A percentile compares a stretch with the other conserved stretches of the same genome.
These are phyloP conservation scores for Nannizzia gypsea DNA, from an alignment of 2,329 filamentous ascomycete genomes.

Conservation along the genomic window DNA sequence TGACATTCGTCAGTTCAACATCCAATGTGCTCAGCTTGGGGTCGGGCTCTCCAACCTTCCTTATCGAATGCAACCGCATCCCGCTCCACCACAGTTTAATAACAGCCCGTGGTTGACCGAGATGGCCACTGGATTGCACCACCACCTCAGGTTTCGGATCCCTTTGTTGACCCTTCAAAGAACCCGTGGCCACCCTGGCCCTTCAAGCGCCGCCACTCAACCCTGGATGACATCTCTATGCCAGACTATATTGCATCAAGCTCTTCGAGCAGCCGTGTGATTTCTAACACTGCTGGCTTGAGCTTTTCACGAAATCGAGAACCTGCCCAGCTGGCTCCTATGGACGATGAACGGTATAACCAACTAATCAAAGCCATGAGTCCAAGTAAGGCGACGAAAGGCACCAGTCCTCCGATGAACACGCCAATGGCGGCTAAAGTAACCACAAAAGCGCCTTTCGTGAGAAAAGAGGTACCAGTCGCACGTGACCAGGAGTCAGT, in stretches of 20 bases:
- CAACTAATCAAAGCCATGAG: slow-evolving; percentile 29
- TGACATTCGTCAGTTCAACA: slow-evolving; percentile 16
- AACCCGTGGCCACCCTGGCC: slow-evolving; percentile 16
- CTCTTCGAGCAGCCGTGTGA: slow-evolving; percentile 29
- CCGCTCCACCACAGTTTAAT: slow-evolving; percentile 18
- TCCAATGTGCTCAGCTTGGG: slow-evolving; percentile 16
- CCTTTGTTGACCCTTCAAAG: slow-evolving; percentile 31
- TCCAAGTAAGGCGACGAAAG: slow-evolving; percentile 22
- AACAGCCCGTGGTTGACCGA: slow-evolving; percentile 13
- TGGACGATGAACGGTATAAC: slow-evolving; percentile 29
- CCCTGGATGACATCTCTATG: slow-evolving; percentile 38
- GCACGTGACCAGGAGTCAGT: slow-evolving; percentile 10
- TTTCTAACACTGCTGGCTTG: slow-evolving; percentile 32
- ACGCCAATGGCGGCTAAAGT: slow-evolving; percentile 18
- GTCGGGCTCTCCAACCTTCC: slow-evolving; percentile 19
- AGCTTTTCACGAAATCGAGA: slow-evolving; percentile 34
- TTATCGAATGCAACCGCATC: slow-evolving; percentile 22
- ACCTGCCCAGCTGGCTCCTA: slow-evolving; percentile 23
- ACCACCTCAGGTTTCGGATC: slow-evolving; percentile 26
- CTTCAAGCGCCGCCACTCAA: slow-evolving; percentile 25
- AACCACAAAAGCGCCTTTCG: neutral
- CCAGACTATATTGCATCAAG: slow-evolving; percentile 36
- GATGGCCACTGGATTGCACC: slow-evolving; percentile 22
- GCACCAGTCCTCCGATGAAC: slow-evolving; percentile 24
- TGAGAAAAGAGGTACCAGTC: neutral